These are phyloP conservation scores for Diaporthe nobilis DNA, from an alignment of 2,329 filamentous ascomycete genomes.

Conservation along the genomic window DNA sequence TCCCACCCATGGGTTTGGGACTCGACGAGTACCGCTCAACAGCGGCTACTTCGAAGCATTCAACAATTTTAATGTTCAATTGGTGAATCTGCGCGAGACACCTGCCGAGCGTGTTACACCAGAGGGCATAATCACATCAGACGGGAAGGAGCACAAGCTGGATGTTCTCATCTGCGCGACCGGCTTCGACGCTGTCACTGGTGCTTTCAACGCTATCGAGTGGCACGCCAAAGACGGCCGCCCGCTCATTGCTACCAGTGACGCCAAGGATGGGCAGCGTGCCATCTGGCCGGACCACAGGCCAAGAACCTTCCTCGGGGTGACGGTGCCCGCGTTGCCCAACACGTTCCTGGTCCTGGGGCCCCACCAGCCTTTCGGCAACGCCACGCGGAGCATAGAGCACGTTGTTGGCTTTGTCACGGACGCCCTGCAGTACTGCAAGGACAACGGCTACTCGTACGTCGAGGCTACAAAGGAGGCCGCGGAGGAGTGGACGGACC, in stretches of 20 bases:
- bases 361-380: conserved; percentile 43
- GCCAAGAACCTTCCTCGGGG: conserved; percentile 42
- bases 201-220: conserved; percentile 43
- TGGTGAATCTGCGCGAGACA: conserved; percentile 42
- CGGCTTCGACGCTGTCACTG: conserved; percentile 48
- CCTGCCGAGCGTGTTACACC: conserved; percentile 46
- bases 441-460: conserved; percentile 29
- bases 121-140: conserved; percentile 47
- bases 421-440: conserved; percentile 11
- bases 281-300: conserved; percentile 35
- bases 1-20: conserved; percentile 60
- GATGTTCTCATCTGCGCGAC: conserved; percentile 54
- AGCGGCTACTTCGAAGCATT: conserved; percentile 59
- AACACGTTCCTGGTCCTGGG: conserved; percentile 41
- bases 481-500: conserved; percentile 37
- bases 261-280: neutral
- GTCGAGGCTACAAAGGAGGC: conserved; percentile 35
- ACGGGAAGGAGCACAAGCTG: conserved; percentile 47
- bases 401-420: conserved; percentile 38
- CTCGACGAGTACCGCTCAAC: conserved; percentile 57
- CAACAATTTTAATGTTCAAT: conserved; percentile 57
- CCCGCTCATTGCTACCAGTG: conserved; percentile 45
- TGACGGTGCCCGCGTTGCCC: conserved; percentile 40
- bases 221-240: conserved; percentile 40
- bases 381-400: conserved; percentile 40